These are phyloP conservation scores for Avena sativa DNA, from an alignment of 176 grass and related monocot species.

Conservation along the genomic window DNA sequence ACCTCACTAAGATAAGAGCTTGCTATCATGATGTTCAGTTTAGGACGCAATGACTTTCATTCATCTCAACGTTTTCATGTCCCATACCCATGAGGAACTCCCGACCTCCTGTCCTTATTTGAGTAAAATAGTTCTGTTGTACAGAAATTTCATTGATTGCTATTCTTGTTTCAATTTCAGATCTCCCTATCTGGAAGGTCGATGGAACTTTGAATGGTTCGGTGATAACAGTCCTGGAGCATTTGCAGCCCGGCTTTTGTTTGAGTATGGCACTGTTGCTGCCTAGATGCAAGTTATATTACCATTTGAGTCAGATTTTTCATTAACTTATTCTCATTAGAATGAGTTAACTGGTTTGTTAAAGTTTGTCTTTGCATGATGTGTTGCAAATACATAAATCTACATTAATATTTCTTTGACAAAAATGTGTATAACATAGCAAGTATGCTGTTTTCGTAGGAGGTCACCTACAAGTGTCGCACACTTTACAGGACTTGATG, in stretches of 20 bases:
- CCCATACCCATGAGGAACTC: not conserved
- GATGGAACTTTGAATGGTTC: conserved; percentile 97
- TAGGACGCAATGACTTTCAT: not conserved
- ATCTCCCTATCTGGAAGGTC: conserved; percentile 90
- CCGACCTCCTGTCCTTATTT: not conserved
- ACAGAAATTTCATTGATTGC: not conserved
- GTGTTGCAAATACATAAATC: conserved; percentile 2
- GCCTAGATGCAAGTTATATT: conserved; percentile 22
- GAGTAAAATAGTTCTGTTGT: not conserved
- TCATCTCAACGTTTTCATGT: not conserved
- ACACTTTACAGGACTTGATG: conserved; percentile 74
- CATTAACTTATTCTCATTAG: conserved; percentile 7
- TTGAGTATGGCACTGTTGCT: conserved; percentile 74
- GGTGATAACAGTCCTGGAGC: conserved; percentile 83
- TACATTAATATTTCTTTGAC: not conserved
- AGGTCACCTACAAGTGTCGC: conserved; percentile 88
- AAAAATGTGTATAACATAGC: not conserved
- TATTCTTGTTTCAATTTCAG: conserved; percentile 47
- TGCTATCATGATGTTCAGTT: not conserved
- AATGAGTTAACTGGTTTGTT: not conserved
- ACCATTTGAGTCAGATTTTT: conserved; percentile 14
- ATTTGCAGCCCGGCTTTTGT: conserved; percentile 72
- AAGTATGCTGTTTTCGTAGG: conserved; percentile 54
- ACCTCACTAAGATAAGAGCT: not conserved
- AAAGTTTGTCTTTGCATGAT: not conserved